These are phyloP conservation scores for Cytospora schulzeri DNA, from an alignment of 2,329 filamentous ascomycete genomes.

Conservation along the genomic window DNA sequence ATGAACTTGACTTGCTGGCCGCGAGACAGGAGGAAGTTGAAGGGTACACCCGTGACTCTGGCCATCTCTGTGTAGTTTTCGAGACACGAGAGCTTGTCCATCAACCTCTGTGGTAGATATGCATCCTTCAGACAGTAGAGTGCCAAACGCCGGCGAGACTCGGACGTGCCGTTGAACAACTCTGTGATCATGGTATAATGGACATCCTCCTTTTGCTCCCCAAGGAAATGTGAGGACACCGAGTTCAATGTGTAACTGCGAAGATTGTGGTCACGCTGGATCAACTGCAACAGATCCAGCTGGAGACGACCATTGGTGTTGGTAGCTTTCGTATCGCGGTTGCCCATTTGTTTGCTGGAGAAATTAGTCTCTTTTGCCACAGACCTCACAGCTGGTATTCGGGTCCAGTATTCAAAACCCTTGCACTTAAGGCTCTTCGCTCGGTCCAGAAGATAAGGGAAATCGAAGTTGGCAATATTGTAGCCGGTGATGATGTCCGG, in stretches of 20 bases:
- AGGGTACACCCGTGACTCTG: constrained; percentile 96
- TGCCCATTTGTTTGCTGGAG: constrained; percentile 98
- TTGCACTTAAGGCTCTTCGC: constrained; percentile 80
- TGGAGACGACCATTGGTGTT: constrained; percentile 95
- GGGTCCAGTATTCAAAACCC: constrained; percentile 85
- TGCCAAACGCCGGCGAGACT: constrained; percentile 86
- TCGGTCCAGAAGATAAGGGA: constrained; percentile 89
- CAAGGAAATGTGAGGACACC: constrained; percentile 90
- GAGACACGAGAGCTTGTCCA: constrained; percentile 98
- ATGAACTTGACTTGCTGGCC: constrained; percentile 98
- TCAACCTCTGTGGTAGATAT: constrained; percentile 87
- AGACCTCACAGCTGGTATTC: constrained; percentile 72
- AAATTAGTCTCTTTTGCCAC: constrained; percentile 80
- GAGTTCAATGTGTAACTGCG: constrained; percentile 98
- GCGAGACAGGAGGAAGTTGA: constrained; percentile 88
- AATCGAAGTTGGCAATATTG: constrained; percentile 99
- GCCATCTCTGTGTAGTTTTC: constrained; percentile 99
- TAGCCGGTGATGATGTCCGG: constrained; percentile 98
- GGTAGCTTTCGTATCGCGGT: constrained; percentile 88
- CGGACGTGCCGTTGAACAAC: constrained; percentile 91
- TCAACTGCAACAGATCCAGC: constrained; percentile 88
- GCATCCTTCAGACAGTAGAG: constrained; percentile 98
- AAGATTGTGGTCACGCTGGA: constrained; percentile 92
- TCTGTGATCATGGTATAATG: constrained; percentile 99
- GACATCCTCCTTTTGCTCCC: constrained; percentile 98